Base-by-base conservation (phyloP, 805 yeast species). In the Komagataella kurtzmanii region DNA sequence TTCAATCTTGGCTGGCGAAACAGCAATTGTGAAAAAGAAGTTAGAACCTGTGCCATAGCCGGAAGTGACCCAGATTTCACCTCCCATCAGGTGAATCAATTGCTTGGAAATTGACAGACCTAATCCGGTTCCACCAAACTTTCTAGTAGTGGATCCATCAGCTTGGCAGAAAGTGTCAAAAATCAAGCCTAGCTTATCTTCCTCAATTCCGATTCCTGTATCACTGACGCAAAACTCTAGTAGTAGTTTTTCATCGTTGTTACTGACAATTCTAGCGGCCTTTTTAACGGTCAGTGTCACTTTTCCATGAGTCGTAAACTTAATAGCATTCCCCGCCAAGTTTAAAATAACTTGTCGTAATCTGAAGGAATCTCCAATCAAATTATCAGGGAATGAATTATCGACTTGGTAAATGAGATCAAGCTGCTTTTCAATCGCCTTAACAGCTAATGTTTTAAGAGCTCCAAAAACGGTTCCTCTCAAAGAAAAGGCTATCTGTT, bases 131-230 rank as follows among this genome's bases (percentile, higher is more conserved):
- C 96, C 96, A 59, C 96, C 96, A 64, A 88, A 88, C 65, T 87
- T 87, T 64, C 96, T 77, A 1, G 96, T 88, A 2, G 96, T 88
- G 4, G 95, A 86, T 46, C 96, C 96, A 68, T 88, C 96, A 7
- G 96, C 96, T 65, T 88, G 96, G 58, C 96, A 85, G 70, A 88
- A 88, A 2, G 91, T 88, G 61, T 88, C 96, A 61, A 88, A 88
- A 58, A 88, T 88, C 46, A 88, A 73, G 36, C 88, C 95, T 44
- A 88, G 72, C 62, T 88, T 88, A 60, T 88, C 96, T 61, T 79
- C 80, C 60, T 83, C 88, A 58, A 88, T 88, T 57, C 96, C 96
- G 57, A 88, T 88, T 63, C 96, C 95, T 1, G 95, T 88, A 65
- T 88, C 96, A 58, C 88, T 77, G 7, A 88, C 95, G 68, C 95